Conservation (phyloP, 257 asterid genomes). For the Scutellaria galericulata region DNA sequence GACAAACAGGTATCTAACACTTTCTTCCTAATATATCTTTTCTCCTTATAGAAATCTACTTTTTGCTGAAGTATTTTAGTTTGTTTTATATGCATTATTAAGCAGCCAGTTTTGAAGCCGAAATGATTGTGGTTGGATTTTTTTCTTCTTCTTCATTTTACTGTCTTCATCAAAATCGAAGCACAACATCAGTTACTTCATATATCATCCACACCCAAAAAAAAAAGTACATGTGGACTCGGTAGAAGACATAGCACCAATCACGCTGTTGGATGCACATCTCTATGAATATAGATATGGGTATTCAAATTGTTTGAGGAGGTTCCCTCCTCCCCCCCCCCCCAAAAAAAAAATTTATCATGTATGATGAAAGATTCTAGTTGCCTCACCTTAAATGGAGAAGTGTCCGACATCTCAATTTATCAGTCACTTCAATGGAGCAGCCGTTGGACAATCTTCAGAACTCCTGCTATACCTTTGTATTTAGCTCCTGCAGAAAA, state of each 20-base stretch:
- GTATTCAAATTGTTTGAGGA: not conserved
- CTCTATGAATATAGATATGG: not conserved
- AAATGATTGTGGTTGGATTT: not conserved
- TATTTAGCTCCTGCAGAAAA: slow-evolving; percentile 13
- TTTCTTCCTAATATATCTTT: not conserved
- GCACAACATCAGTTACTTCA: not conserved
- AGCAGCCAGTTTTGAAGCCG: not conserved
- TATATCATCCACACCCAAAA: not conserved
- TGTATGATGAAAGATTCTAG: slow-evolving; percentile 11
- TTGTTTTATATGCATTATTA: not conserved
- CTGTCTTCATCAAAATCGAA: not conserved
- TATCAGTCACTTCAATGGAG: not conserved
- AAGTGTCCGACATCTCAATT: not conserved
- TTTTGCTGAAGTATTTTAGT: not conserved
- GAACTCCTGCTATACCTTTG: slow-evolving; percentile 14
- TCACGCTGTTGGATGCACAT: slow-evolving; percentile 7
- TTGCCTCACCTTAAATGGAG: slow-evolving; percentile 11
- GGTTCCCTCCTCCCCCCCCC: not conserved
- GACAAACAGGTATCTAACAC: not conserved
- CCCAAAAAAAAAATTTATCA: not conserved
- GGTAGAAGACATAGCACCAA: not conserved
- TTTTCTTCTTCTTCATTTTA: not conserved
- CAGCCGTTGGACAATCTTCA: not conserved
- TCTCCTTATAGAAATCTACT: not conserved
- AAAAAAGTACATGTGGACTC: not conserved